phyloP scores from a whole-genome alignment of 2,329 filamentous ascomycete species.

The Colletotrichum graminicola region DNA sequence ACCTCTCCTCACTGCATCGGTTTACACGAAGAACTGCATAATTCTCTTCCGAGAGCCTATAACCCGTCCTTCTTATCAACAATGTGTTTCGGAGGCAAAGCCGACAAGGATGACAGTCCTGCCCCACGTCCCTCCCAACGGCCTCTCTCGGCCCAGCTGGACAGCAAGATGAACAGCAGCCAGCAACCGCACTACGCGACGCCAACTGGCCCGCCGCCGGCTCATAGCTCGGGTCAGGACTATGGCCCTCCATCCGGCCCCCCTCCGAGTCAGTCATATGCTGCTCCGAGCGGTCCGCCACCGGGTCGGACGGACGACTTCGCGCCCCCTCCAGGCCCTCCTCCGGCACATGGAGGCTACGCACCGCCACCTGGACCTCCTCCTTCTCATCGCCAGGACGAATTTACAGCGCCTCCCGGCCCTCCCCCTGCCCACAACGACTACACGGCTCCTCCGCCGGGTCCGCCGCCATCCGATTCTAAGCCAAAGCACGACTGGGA shows the following conservation, averaged over 20 bases:
- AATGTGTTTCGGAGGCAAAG: conserved; percentile 66
- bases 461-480: conserved; percentile 46
- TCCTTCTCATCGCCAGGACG: conserved; percentile 43
- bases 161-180: conserved; percentile 46
- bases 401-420: conserved; percentile 48
- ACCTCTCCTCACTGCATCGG: not conserved
- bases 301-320: conserved; percentile 44
- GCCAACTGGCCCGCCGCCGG: conserved; percentile 43
- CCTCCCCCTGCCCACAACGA: conserved; percentile 47
- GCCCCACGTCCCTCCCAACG: conserved; percentile 55
- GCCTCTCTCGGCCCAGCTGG: conserved; percentile 32
- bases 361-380: conserved; percentile 50
- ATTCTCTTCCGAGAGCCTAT: not conserved
- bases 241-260: conserved; percentile 48
- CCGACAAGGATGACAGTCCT: conserved; percentile 54
- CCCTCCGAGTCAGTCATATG: conserved; percentile 44
- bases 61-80: not conserved
- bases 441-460: conserved; percentile 54
- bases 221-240: conserved; percentile 6
- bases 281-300: conserved; percentile 40
- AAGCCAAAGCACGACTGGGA: conserved; percentile 75
- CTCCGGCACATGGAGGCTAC: conserved; percentile 47
- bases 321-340: conserved; percentile 52
- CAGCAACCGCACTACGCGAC: conserved; percentile 45
- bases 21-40: conserved; percentile 32